These are phyloP conservation scores for Candida suzukii DNA, from an alignment of 805 yeast genomes.

Conservation along the genomic window DNA sequence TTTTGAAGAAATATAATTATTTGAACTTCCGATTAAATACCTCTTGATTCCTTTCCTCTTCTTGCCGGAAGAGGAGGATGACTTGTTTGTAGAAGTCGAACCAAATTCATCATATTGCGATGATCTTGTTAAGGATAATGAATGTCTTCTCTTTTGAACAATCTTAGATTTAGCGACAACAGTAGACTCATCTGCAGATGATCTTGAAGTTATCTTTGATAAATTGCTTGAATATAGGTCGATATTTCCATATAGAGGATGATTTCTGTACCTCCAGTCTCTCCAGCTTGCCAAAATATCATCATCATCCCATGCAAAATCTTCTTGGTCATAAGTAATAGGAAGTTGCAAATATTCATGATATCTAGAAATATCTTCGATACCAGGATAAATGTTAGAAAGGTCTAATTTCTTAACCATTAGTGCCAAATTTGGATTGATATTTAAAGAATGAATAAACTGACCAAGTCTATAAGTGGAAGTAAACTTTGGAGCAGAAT, in stretches of 20 bases:
- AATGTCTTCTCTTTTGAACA: background rate
- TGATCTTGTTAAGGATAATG: slow-evolving; percentile 3
- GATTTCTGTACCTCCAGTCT: slow-evolving; percentile 78
- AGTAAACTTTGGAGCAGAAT: slow-evolving; percentile 45
- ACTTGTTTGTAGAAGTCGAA: no score
- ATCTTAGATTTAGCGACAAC: no score
- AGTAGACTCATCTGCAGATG: background rate
- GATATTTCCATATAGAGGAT: slow-evolving; percentile 46
- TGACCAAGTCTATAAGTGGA: slow-evolving; percentile 80
- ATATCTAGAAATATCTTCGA: slow-evolving; percentile 8
- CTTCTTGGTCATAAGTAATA: slow-evolving; percentile 7
- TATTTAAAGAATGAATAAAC: slow-evolving; percentile 60
- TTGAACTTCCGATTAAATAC: no score
- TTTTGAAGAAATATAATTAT: slow-evolving; percentile 15
- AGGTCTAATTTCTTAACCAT: slow-evolving; percentile 54
- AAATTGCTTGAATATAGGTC: background rate
- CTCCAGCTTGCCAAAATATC: slow-evolving; percentile 76
- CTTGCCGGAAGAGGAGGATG: no score
- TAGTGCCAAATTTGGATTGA: slow-evolving; percentile 46
- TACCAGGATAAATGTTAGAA: slow-evolving; percentile 39
- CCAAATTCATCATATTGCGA: no score
- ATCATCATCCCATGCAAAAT: slow-evolving; percentile 5
- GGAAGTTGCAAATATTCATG: slow-evolving; percentile 4
- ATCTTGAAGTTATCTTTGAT: background rate
- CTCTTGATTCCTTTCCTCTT: no score